Conservation (phyloP, 768 basidiomycete genomes). For the Rhodotorula kratochvilovae region DNA sequence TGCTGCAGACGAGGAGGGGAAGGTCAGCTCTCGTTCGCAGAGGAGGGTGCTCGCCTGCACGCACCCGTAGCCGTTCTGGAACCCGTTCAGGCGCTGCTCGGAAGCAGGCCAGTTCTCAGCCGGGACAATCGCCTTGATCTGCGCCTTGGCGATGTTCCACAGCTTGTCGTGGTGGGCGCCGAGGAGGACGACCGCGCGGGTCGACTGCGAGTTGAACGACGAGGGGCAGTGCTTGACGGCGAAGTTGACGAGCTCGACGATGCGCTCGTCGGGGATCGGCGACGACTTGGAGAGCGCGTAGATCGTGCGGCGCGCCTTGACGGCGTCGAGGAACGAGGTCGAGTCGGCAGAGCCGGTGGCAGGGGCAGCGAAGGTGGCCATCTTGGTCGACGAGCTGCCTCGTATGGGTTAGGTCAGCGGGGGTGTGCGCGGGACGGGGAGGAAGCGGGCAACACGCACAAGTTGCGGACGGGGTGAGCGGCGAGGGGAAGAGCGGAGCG, state of each 20-base stretch:
- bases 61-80: conserved; percentile 45
- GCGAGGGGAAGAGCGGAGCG: not conserved
- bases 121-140: conserved; percentile 37
- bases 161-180: conserved; percentile 41
- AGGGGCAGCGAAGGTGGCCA: not conserved
- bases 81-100: conserved; percentile 42
- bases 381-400: not conserved
- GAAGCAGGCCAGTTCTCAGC: conserved; percentile 23
- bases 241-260: not conserved
- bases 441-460: not conserved
- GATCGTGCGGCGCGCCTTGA: conserved; percentile 46
- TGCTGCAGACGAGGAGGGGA: conserved; percentile 11
- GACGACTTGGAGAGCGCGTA: conserved; percentile 42
- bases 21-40: not conserved
- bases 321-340: conserved; percentile 43
- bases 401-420: not conserved
- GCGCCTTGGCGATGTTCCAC: conserved; percentile 43
- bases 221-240: conserved; percentile 25
- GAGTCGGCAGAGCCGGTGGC: not conserved
- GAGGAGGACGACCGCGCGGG: conserved; percentile 47
- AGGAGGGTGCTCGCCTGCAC: not conserved
- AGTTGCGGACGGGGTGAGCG: not conserved
- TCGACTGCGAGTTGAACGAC: conserved; percentile 49
- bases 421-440: not conserved
- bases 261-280: conserved; percentile 42